Conservation (phyloP, 164 flowering plant genomes). For the Platanus orientalis region DNA sequence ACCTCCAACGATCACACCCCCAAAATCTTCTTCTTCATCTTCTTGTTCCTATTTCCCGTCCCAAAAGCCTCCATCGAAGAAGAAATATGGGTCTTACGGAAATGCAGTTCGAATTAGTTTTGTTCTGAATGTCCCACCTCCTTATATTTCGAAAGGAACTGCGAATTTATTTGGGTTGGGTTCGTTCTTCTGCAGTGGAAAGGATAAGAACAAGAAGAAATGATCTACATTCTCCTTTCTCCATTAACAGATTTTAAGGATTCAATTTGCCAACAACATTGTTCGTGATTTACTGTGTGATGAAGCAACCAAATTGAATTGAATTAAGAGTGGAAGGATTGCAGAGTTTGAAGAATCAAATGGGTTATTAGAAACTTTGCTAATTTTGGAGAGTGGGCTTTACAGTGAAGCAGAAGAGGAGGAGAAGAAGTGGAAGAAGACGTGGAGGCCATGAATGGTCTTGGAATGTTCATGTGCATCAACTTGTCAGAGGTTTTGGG, state of each 20-base stretch:
- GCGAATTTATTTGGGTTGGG: constrained; percentile 54
- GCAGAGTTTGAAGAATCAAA: neutral
- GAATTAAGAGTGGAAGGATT: neutral
- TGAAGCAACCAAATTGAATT: neutral
- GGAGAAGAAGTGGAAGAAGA: neutral
- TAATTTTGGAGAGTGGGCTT: constrained; percentile 3
- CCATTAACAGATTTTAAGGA: constrained; percentile 8
- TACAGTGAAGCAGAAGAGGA: constrained; percentile 1
- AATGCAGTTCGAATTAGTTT: constrained; percentile 51
- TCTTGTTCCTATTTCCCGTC: too few species aligned
- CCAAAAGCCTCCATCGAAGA: too few species aligned
- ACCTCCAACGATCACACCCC: too few species aligned
- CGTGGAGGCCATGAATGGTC: too few species aligned
- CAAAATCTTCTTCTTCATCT: too few species aligned
- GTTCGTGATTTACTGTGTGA: too few species aligned
- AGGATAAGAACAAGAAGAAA: constrained; percentile 57
- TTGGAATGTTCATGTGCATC: constrained; percentile 19
- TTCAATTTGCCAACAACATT: constrained; percentile 2
- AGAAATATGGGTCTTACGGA: constrained; percentile 39
- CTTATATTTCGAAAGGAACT: constrained; percentile 51
- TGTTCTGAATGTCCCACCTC: constrained; percentile 59
- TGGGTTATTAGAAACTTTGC: neutral
- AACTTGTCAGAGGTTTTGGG: constrained; percentile 28
- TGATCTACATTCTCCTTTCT: constrained; percentile 7
- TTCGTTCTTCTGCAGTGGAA: constrained; percentile 58